Evolutionary conservation across 331 rosid species (phyloP).

Genomic region (Acacia concinna): DNA sequence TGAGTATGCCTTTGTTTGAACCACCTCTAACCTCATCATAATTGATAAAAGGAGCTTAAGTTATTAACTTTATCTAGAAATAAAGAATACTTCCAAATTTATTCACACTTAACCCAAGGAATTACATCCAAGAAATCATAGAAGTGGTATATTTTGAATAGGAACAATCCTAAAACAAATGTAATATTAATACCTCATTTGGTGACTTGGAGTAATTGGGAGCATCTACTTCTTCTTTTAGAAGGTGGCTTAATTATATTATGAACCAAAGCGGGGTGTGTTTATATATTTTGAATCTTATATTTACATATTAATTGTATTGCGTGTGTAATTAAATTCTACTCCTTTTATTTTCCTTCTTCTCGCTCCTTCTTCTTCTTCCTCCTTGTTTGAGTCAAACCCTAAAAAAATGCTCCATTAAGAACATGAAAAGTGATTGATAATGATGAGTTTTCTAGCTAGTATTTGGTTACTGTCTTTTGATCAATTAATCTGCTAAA

Average conservation of each 20-base stretch:
- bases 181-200: no score
- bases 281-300: neutral
- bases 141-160: no score
- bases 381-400: slow-evolving; percentile 5
- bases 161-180: no score
- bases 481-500: neutral
- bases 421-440: slow-evolving; percentile 5
- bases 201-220: neutral
- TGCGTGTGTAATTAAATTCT: neutral
- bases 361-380: neutral
- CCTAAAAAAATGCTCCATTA: neutral
- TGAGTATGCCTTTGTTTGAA: no score
- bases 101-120: no score
- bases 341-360: neutral
- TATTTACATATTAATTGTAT: neutral
- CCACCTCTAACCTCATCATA: no score
- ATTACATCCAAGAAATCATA: no score
- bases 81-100: no score
- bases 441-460: neutral
- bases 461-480: neutral
- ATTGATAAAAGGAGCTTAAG: no score
- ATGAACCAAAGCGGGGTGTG: neutral
- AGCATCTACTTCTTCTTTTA: no score
- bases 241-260: neutral
- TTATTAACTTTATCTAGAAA: no score